Percentiles rank a stretch among this genome's conserved stretches.
phyloP scores from a whole-genome alignment of 352 stramenopile species.

The Globisporangium megalacanthum region DNA sequence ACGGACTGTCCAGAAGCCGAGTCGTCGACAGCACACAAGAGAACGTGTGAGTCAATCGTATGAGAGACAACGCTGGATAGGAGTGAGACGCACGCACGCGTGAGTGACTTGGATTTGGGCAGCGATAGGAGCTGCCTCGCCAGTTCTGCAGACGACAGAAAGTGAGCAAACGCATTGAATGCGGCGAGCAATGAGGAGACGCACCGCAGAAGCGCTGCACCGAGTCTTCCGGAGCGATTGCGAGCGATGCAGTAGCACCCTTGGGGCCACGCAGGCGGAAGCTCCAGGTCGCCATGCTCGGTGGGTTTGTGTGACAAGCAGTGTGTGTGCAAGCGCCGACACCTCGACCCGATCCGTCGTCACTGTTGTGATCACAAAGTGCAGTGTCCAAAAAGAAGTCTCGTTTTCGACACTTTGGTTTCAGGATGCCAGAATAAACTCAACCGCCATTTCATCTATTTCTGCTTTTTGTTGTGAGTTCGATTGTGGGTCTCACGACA shows the following conservation, averaged over 20 bases:
- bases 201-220: constrained; percentile 49
- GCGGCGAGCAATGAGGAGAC: constrained; percentile 1
- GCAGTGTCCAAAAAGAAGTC: no score
- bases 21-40: background rate
- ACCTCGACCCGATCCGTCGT: no score
- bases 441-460: no score
- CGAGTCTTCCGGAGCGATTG: constrained; percentile 30
- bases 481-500: no score
- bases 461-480: background rate
- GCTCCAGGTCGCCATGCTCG: constrained; percentile 39
- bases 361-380: no score
- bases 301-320: no score
- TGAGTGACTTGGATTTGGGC: constrained; percentile 34
- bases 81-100: constrained; percentile 21
- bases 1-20: constrained; percentile 29
- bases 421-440: no score
- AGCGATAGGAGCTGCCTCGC: constrained; percentile 37
- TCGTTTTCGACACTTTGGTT: no score
- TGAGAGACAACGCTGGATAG: no score
- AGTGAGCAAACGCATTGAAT: background rate
- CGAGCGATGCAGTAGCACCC: constrained; percentile 47
- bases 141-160: constrained; percentile 22
- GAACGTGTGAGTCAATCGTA: no score
- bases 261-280: constrained; percentile 56
- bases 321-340: no score